Base-by-base conservation (phyloP, 1,284 basidiomycete genomes). In the Irpex lacteus region DNA sequence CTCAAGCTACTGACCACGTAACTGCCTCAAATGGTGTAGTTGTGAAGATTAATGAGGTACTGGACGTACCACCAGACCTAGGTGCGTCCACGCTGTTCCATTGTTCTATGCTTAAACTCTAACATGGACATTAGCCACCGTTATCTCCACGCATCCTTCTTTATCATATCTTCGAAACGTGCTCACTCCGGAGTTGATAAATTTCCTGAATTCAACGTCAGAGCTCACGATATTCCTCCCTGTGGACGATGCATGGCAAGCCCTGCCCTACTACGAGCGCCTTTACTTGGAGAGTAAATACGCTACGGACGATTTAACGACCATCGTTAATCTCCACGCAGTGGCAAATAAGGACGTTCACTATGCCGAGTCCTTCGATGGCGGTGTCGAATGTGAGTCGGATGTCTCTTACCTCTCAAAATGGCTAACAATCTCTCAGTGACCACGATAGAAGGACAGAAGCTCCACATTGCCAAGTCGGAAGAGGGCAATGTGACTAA, bases 181-280 rank as follows among this genome's bases (percentile, higher is more conserved):
- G 61, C 75, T 91, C 62, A 91, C 87, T 3, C 75, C 84, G 1
- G 82, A 84, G 55, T 82, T 90, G 50, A 71, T 78, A 50, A 71
- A 76, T n/a, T 77, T 83, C 40, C 79, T 94, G 47, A 87, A 87
- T 63, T 77, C 77, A 58, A 87, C 85, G 0, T 79, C 93, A 0
- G 89, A 92, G 70, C 78, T 98, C 38, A 98, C 97, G 0, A 71
- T 99, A 44, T 99, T 99, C 75, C 83, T 98, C 1, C 97, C 98
- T 0, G 82, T 90, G 13, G 86, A 98, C 71, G 78, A 84, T 26
- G 96, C 98, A 8, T 98, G 89, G 86, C 80, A 83, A 55, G 76
- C 71, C 47, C 77, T 90, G 64, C 84, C 86, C 71, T 79, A 80
- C 21, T 83, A 92, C 60, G 94, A 96, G 73, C 85, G 87, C 59